Conservation (phyloP, 2,329 filamentous ascomycete genomes). For the Teratosphaeria zuluensis region DNA sequence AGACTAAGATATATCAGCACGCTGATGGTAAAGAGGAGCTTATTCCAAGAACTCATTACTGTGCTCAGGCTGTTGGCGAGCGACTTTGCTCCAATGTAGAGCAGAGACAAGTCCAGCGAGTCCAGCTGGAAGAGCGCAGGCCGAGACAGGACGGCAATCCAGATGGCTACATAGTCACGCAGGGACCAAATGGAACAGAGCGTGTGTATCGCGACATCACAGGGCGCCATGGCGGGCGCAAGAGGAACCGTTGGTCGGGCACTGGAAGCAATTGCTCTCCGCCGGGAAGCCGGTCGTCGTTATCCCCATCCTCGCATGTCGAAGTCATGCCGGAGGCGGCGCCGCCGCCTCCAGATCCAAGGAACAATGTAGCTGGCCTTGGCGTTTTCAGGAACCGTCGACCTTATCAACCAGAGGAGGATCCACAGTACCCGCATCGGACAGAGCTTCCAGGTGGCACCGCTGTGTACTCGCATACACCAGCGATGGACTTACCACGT, state of each 20-base stretch:
- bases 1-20: conserved; percentile 19
- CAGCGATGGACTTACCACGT: conserved; percentile 12
- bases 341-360: conserved; percentile 7
- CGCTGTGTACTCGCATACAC: conserved; percentile 15
- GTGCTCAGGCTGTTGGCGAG: conserved; percentile 11
- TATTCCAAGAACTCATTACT: conserved; percentile 12
- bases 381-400: neutral
- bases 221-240: conserved; percentile 11
- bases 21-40: conserved; percentile 12
- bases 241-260: conserved; percentile 7
- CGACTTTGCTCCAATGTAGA: conserved; percentile 15
- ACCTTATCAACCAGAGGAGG: neutral
- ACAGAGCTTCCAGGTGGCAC: conserved; percentile 14
- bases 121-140: neutral
- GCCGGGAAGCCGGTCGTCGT: conserved; percentile 8
- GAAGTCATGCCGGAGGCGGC: conserved; percentile 11
- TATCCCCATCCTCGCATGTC: conserved; percentile 9
- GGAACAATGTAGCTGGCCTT: neutral
- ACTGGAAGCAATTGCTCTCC: conserved; percentile 8
- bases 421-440: conserved; percentile 4
- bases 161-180: conserved; percentile 10
- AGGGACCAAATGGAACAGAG: conserved; percentile 14
- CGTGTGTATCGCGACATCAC: conserved; percentile 14
- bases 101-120: conserved; percentile 3
- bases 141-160: neutral